phyloP scores from a whole-genome alignment of 2,329 filamentous ascomycete genomes.

The Pestalotiopsis fici region DNA sequence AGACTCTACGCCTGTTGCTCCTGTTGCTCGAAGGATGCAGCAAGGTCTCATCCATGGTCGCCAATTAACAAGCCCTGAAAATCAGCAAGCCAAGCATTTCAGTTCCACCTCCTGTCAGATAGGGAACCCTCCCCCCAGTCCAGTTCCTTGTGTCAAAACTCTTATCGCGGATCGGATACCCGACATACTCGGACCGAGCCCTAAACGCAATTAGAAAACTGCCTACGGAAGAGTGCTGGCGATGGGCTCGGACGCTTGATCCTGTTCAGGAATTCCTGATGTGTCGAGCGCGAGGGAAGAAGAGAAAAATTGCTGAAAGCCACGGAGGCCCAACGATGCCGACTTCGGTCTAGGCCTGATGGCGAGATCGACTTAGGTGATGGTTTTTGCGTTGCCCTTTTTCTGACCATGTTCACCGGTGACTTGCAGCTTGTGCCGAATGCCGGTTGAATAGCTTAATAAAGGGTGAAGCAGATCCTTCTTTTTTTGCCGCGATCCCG shows the following conservation, averaged over 20 bases:
- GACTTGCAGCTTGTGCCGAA: neutral
- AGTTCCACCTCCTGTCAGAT: neutral
- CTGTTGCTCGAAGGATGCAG: too few relatives aligned
- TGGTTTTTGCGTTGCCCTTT: neutral
- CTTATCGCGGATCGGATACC: neutral
- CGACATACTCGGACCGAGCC: neutral
- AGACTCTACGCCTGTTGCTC: too few relatives aligned
- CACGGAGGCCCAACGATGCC: conserved; percentile 7
- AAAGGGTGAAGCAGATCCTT: neutral
- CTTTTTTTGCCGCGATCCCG: neutral
- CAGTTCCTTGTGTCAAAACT: neutral
- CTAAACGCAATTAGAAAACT: neutral
- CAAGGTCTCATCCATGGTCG: too few relatives aligned
- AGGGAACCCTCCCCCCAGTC: too few relatives aligned
- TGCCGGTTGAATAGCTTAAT: neutral
- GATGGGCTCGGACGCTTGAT: too few relatives aligned
- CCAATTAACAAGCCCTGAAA: neutral
- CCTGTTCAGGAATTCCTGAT: too few relatives aligned
- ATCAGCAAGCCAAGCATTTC: too few relatives aligned
- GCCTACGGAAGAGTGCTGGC: too few relatives aligned
- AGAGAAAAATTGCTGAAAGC: neutral
- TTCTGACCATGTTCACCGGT: neutral
- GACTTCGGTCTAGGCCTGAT: conserved; percentile 9
- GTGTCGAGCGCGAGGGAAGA: neutral
- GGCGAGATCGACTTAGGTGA: neutral